Conservation (phyloP, 768 basidiomycete species). For the Naganishia friedmannii region DNA sequence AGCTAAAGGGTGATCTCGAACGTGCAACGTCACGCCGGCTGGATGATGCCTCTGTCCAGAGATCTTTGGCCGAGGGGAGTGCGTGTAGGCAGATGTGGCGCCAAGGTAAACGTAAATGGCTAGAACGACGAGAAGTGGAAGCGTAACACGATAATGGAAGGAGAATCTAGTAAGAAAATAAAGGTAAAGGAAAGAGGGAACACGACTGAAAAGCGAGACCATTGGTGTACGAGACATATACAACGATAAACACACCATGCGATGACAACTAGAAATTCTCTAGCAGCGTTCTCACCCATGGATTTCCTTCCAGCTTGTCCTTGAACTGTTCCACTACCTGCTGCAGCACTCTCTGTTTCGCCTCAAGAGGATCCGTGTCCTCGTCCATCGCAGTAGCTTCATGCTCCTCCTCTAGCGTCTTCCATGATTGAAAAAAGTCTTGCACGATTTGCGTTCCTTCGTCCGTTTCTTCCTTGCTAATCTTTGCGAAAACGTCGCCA, state of each 20-base stretch:
- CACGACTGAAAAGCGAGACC: too few relatives aligned
- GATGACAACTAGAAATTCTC: constrained; percentile 37
- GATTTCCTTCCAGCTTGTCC: constrained; percentile 69
- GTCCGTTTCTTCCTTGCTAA: constrained; percentile 64
- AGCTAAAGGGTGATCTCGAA: too few relatives aligned
- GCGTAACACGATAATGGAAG: too few relatives aligned
- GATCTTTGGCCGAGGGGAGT: too few relatives aligned
- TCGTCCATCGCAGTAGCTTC: background rate
- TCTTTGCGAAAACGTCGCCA: constrained; percentile 53
- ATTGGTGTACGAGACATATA: background rate
- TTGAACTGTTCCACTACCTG: constrained; percentile 65
- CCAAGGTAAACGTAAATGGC: too few relatives aligned
- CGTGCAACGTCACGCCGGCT: too few relatives aligned
- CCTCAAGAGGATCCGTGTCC: constrained; percentile 43
- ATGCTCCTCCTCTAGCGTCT: constrained; percentile 33
- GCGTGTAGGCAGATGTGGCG: too few relatives aligned
- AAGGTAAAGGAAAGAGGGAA: too few relatives aligned
- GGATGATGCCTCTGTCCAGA: too few relatives aligned
- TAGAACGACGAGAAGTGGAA: too few relatives aligned
- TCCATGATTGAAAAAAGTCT: constrained; percentile 71
- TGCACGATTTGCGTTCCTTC: constrained; percentile 79
- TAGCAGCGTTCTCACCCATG: constrained; percentile 58
- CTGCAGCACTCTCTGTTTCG: constrained; percentile 60
- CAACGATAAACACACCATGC: background rate
- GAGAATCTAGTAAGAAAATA: too few relatives aligned